Evolutionary conservation across 1,139 yeast species (phyloP), one percentile per base, ranked within the genome.

Genomic region (Geotrichum klebahnii): DNA sequence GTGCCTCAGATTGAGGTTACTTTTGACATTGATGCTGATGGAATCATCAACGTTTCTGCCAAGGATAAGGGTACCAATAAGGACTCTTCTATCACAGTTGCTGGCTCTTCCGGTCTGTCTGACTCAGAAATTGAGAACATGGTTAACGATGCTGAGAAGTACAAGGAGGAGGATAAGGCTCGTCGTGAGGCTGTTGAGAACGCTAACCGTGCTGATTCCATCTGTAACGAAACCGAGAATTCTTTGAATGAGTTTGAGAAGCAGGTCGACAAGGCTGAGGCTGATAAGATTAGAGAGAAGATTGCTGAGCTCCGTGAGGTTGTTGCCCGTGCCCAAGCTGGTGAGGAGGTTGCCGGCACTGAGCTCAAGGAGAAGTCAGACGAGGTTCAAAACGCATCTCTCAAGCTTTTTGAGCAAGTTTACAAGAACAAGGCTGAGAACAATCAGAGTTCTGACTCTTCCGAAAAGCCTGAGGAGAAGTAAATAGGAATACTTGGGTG

Each of bases 1-100:
- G 97, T 90, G 63, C 97, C 98, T 65, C 97, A 90, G 78, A 92
- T 90, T 65, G 97, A 92, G 78, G 98, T 90, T 67, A 81, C 96
- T 59, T 90, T 90, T 70, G 98, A 90, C 74, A 86, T 90, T 68
- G 98, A 90, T 72, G 96, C 98, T 58, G 97, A 90, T 75, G 97
- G 98, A 73, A 92, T 92, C 73, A 89, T 92, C 78, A 92, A 92
- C 79, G 98, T 92, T 61, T 85, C 95, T 71, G 98, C 97, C 60
- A 86, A 90, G 75, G 98, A 92, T 76, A 90, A 90, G 82, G 96
- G 97, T 62, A 84, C 96, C 63, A 88, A 88, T 81, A 89, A 90
- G 82, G 97, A 92, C 71, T 95, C 96, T 65, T 88, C 97, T 59
- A 90, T 92, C 77, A 90, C 97, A 57, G 97, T 92, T 71, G 97